Base-by-base conservation (phyloP, 139 green algal species). In the Auxenochlorella protothecoides region DNA sequence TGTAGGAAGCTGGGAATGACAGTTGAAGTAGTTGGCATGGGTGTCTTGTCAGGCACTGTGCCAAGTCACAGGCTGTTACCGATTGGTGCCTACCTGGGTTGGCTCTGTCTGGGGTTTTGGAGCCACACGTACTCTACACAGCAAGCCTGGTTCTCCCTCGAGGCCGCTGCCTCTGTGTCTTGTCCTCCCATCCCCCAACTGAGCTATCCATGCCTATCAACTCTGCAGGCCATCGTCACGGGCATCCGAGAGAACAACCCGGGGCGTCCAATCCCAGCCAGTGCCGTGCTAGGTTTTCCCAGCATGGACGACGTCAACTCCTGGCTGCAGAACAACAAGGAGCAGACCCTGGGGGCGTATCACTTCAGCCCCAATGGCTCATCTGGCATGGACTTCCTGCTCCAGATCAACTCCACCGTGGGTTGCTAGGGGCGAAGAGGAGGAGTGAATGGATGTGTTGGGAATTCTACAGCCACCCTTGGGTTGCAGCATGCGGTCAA, bases 351-450 rank as follows among this genome's bases (percentile, higher is more conserved):
- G 62, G 86, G 68, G 9, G 87, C 75, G 16, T 78, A 93, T 54
- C 82, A 92, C 72, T 92, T 96, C 63, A 13, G 0, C 0, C 5
- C 6, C 13, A 13, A 61, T 53, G 63, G n/a, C 27, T 15, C n/a
- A 5, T 16, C 15, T 13, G 5, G 13, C 6, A 51, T 82, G 4
- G 74, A 83, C 16, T 97, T 91, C 67, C 77, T 87, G 4, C 53
- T 97, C n/a, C 92, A 97, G 71, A 82, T 74, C 57, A 97, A 97
- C 82, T 85, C 79, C 27, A 94, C 92, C 15, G 85, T 89, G 53
- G 68, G 60, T 71, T 59, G 59, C 71, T 44, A 1, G 27, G 27
- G 27, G 27, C 27, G 27, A 44, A 44, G 27, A 67, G 63, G 63
- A 53, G 55, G 15, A 67, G 55, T 5, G 56, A 66, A 44, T 65